Percentiles rank a stretch among this genome's conserved stretches.
These are phyloP conservation scores for Echinochloa phyllopogon DNA, from an alignment of 176 grass and related monocot genomes.

Conservation along the genomic window DNA sequence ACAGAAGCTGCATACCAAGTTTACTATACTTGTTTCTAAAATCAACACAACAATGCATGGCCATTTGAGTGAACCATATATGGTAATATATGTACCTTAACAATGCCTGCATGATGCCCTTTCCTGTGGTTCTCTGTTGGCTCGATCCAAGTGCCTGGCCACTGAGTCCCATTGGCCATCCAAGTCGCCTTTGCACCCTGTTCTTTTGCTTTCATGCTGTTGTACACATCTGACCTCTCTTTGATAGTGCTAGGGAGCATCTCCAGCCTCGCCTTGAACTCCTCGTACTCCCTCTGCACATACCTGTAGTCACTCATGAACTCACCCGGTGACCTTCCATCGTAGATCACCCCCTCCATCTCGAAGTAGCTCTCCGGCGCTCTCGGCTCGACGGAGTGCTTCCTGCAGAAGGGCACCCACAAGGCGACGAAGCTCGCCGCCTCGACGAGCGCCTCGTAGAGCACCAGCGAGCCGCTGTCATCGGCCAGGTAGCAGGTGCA, in stretches of 20 bases:
- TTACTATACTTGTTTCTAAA: too few species aligned
- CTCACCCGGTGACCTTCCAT: background rate
- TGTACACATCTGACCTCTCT: slow-evolving; percentile 3
- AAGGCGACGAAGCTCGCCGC: background rate
- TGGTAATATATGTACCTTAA: too few species aligned
- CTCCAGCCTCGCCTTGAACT: slow-evolving; percentile 30
- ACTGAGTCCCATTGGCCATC: slow-evolving; percentile 26
- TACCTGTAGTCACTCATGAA: slow-evolving; percentile 7
- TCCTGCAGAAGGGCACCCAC: slow-evolving; percentile 40
- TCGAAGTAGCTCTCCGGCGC: slow-evolving; percentile 31
- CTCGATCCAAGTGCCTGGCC: slow-evolving; percentile 35
- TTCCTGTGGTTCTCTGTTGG: slow-evolving; percentile 9
- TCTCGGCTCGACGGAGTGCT: slow-evolving; percentile 10
- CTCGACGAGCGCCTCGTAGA: slow-evolving; percentile 25
- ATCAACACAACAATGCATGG: too few species aligned
- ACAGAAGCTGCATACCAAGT: too few species aligned
- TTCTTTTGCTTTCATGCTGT: background rate
- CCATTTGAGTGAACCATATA: too few species aligned
- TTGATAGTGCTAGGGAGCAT: background rate
- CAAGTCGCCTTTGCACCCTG: slow-evolving; percentile 8
- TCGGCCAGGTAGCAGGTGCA: slow-evolving; percentile 19
- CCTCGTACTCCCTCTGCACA: slow-evolving; percentile 29
- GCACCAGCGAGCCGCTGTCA: slow-evolving; percentile 12
- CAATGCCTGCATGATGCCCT: slow-evolving; percentile 29
- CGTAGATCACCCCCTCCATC: background rate